Evolutionary conservation across 78 protist species (phyloP).

Genomic region (Anaeramoeba flamelloides): DNA sequence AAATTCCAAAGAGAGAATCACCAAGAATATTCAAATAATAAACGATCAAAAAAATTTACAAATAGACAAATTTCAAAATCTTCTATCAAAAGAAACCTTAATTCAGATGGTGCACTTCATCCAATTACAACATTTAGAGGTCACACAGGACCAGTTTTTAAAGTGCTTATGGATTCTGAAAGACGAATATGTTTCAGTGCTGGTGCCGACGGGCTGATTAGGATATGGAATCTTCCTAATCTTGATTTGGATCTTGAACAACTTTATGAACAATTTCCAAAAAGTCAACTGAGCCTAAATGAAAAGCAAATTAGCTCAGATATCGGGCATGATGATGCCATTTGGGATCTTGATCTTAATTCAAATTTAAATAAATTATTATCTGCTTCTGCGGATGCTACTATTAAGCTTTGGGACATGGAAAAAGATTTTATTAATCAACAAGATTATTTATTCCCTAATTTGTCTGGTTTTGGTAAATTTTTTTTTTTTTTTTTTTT

Average conservation of each 20-base stretch:
- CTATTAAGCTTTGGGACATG: background rate
- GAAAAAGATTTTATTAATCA: background rate
- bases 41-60: background rate
- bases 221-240: conserved; percentile 3
- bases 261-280: too few species aligned
- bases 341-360: background rate
- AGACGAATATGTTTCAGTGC: background rate
- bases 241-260: conserved; percentile 18
- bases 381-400: background rate
- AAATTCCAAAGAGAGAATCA: too few species aligned
- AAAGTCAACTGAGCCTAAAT: too few species aligned
- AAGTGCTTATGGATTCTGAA: background rate
- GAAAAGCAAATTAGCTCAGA: background rate
- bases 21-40: background rate
- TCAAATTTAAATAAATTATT: background rate
- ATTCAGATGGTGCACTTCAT: conserved; percentile 22
- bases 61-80: too few species aligned
- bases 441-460: background rate
- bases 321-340: background rate
- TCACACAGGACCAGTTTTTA: background rate
- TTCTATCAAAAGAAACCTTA: background rate
- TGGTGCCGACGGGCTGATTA: background rate
- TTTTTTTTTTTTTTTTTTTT: background rate
- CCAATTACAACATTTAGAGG: background rate
- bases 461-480: background rate